Evolutionary conservation across 495 filamentous ascomycete genomes (phyloP), one percentile per base, ranked within the genome.

Genomic region (Neurospora sublineolata): DNA sequence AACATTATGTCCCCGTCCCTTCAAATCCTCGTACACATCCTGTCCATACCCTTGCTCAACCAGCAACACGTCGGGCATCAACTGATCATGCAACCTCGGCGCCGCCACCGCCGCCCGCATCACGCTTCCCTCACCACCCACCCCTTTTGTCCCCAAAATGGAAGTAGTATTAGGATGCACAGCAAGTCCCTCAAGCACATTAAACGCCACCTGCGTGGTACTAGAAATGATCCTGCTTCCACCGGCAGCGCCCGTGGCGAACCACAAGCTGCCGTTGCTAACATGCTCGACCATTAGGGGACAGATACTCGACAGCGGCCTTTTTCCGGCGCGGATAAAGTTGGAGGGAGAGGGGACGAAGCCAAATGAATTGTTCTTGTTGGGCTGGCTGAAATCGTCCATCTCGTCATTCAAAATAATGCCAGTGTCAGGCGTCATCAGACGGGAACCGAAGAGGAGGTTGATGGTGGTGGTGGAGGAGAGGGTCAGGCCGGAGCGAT

Each of bases 351-450:
- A 92, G 10, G 93, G 94, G 37, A 90, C 81, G 78, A 90, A 97
- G 67, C 93, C 93, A 73, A 97, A 97, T 7, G 88, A 86, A 80
- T 97, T 97, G 18, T 83, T 86, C 1, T 83, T 82, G 18, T 87
- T 87, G 3, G 93, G 93, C 69, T 94, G 91, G n/a, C 87, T 90
- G 83, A 94, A 94, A 86, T 91, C 92, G 77, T 97, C 92, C 94
- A 97, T 97, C 77, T 97, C 92, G 77, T 97, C 89, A 79, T 97
- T 97, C 77, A 78, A 69, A 67, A 97, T 92, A 68, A 97, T 87
- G 14, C 87, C 87, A 0, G 93, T 95, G 75, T 93, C 89, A 0
- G 93, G 93, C 1, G 93, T 89, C 82, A 97, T 88, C 41, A 97
- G 74, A 37, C 87, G 82, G 58, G 87, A 89, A 20, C 94, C 94